Evolutionary conservation across 768 basidiomycete species (phyloP).

Genomic region (Russula griseocarnosa): DNA sequence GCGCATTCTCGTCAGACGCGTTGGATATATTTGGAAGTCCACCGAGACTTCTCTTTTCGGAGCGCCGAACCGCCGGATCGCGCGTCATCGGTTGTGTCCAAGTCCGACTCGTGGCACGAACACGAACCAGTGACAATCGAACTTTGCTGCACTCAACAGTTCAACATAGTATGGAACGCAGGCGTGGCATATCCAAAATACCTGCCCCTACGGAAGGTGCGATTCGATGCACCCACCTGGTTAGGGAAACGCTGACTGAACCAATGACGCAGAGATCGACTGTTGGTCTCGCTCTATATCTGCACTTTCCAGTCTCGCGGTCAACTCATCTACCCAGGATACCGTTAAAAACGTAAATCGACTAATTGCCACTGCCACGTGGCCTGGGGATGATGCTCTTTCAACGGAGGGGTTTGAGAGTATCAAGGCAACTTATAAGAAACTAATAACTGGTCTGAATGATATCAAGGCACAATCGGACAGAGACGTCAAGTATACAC

Average conservation of each 20-base stretch:
- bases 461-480: conserved; percentile 59
- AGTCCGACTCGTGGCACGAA: conserved; percentile 5
- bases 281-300: conserved; percentile 69
- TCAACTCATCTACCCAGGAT: conserved; percentile 48
- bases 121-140: not conserved
- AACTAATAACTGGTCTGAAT: conserved; percentile 55
- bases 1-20: not conserved
- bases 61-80: conserved; percentile 1
- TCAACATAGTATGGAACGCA: conserved; percentile 59
- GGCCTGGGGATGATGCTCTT: conserved; percentile 67
- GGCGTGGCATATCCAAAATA: conserved; percentile 55
- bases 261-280: conserved; percentile 56
- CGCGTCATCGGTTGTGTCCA: not conserved
- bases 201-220: conserved; percentile 76
- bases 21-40: conserved; percentile 2
- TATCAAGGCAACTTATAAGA: conserved; percentile 60
- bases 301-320: conserved; percentile 51
- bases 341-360: conserved; percentile 71
- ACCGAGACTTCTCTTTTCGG: not conserved
- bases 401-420: conserved; percentile 64
- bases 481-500: conserved; percentile 55
- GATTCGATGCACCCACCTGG: conserved; percentile 30
- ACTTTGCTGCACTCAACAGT: not conserved
- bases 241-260: conserved; percentile 19
- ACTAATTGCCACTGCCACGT: conserved; percentile 55